Evolutionary conservation across 805 yeast species (phyloP), one percentile per base, ranked within the genome.

Genomic region (Yarrowia sp.): DNA sequence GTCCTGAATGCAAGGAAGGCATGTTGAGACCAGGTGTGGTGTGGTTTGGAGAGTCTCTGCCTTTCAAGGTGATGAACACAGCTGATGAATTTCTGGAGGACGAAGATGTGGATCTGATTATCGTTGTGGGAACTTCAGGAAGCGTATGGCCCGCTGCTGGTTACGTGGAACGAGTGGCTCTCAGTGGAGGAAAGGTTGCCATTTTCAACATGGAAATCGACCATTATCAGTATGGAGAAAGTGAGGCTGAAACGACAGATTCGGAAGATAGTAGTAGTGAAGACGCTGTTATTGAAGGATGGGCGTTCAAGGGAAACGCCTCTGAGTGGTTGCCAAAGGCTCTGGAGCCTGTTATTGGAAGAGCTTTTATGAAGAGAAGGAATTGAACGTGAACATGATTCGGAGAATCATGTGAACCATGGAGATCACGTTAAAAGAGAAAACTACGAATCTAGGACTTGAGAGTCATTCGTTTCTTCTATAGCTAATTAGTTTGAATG

Each of bases 1-100:
- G 98, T 73, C 96, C 97, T 0, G 76, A 76, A 10, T 92, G 98
- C 72, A 72, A 78, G n/a, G 80, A 79, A 4, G 87, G 86, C 0
- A 72, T 88, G 11, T 75, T 92, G 66, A 79, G 97, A 22, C 98
- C 98, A 0, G 96, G 95, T 0, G 96, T 92, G 3, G 92, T 91
- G 6, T 92, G 97, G 97, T 90, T 88, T 75, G 97, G 97, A n/a
- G 98, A 92, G 74, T 81, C 91, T 14, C 76, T 92, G 50, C 90
- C 96, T 0, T 74, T 89, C 64, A 76, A 76, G 55, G 81, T 80
- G 11, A 82, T 92, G 65, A 86, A 85, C 67, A 76, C 76, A 47
- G 90, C 90, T 5, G 97, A 91, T 75, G 84, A 83, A 48, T 91
- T 89, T 69, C 80, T 90, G 6, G 81, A 84, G 68, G 71, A 77